Evolutionary conservation across 805 yeast genomes (phyloP).

Genomic region (Helenozyma rhizophorensis): DNA sequence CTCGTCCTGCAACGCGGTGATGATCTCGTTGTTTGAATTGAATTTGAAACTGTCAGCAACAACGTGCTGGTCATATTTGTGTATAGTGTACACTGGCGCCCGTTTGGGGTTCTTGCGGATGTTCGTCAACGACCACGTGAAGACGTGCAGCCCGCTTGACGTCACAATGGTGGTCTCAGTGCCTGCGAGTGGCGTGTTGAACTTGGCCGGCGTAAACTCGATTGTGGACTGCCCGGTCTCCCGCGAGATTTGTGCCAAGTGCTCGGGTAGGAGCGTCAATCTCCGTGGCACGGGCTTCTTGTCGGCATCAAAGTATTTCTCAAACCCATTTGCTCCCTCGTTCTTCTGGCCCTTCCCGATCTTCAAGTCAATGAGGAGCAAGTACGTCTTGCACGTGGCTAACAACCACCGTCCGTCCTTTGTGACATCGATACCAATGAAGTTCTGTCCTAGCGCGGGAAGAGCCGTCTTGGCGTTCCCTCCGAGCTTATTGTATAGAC

Average conservation of each 20-base stretch:
- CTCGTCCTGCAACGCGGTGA: constrained; percentile 71
- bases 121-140: constrained; percentile 71
- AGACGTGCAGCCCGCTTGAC: constrained; percentile 76
- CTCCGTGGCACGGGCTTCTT: constrained; percentile 67
- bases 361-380: constrained; percentile 64
- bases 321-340: constrained; percentile 59
- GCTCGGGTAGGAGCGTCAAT: constrained; percentile 66
- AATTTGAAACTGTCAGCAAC: constrained; percentile 77
- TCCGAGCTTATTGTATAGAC: constrained; percentile 70
- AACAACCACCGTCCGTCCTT: constrained; percentile 78
- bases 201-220: constrained; percentile 69
- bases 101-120: constrained; percentile 48
- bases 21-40: constrained; percentile 65
- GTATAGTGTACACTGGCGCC: constrained; percentile 53
- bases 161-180: constrained; percentile 71
- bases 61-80: constrained; percentile 55
- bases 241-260: constrained; percentile 39
- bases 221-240: constrained; percentile 16
- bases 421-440: constrained; percentile 64
- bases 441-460: constrained; percentile 79
- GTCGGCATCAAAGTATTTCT: constrained; percentile 58
- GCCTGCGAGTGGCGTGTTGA: constrained; percentile 64
- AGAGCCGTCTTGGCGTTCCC: constrained; percentile 70
- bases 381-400: constrained; percentile 72
- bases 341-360: constrained; percentile 57